Evolutionary conservation across 768 basidiomycete species (phyloP).

Genomic region (Bullera alba): DNA sequence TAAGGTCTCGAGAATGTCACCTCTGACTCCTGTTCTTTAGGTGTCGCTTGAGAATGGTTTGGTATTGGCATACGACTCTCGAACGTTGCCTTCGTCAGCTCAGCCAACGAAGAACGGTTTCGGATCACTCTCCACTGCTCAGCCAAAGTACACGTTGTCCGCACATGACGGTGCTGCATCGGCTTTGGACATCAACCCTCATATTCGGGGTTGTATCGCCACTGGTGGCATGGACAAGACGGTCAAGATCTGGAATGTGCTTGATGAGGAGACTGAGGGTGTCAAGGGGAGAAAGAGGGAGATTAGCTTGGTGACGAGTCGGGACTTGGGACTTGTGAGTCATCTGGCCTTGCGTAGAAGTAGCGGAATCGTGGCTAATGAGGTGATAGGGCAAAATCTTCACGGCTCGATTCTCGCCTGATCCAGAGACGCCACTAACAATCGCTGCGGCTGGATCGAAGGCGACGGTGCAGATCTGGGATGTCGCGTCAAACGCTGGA

Average conservation of each 20-base stretch:
- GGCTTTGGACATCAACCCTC: slow-evolving; percentile 81
- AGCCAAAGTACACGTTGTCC: slow-evolving; percentile 66
- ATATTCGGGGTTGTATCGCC: slow-evolving; percentile 79
- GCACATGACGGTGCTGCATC: slow-evolving; percentile 90
- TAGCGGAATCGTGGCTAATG: not conserved
- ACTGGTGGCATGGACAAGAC: slow-evolving; percentile 89
- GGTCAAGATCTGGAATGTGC: slow-evolving; percentile 91
- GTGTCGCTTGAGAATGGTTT: slow-evolving; percentile 92
- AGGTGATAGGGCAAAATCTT: slow-evolving; percentile 83
- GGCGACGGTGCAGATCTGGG: slow-evolving; percentile 92
- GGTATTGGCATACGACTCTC: slow-evolving; percentile 84
- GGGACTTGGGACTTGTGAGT: slow-evolving; percentile 82
- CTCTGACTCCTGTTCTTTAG: slow-evolving; percentile 49
- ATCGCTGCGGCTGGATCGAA: slow-evolving; percentile 90
- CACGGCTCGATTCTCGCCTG: slow-evolving; percentile 82
- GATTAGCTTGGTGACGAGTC: slow-evolving; percentile 35
- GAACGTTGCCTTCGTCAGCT: slow-evolving; percentile 60
- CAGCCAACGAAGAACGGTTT: slow-evolving; percentile 47
- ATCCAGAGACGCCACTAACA: slow-evolving; percentile 70
- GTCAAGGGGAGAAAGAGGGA: slow-evolving; percentile 35
- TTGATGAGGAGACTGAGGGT: slow-evolving; percentile 50
- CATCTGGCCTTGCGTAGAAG: not conserved
- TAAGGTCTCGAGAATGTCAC: not conserved
- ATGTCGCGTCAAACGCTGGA: slow-evolving; percentile 74
- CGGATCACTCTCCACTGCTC: slow-evolving; percentile 59